Evolutionary conservation across 2,329 filamentous ascomycete species (phyloP).

Genomic region (Sphaerostilbella broomeana): DNA sequence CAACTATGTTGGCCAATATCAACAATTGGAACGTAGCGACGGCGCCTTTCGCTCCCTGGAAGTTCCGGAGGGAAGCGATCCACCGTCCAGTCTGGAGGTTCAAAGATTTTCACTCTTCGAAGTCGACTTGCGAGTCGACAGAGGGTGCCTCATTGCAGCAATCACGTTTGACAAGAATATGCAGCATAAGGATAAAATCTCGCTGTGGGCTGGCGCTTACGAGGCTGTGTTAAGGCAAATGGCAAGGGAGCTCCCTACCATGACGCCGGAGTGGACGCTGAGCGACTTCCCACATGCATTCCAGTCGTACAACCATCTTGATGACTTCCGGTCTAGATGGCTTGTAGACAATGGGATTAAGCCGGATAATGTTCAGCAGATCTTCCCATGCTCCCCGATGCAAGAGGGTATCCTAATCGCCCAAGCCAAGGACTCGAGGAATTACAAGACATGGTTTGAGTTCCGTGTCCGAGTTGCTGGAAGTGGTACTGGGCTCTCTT

Average conservation of each 20-base stretch:
- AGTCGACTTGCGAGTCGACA: background rate
- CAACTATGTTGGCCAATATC: constrained; percentile 23
- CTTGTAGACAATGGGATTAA: background rate
- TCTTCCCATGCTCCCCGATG: constrained; percentile 3
- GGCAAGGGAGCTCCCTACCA: background rate
- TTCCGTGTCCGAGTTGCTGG: background rate
- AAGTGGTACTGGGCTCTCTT: background rate
- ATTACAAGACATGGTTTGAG: background rate
- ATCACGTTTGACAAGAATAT: background rate
- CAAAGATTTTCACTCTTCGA: constrained; percentile 2
- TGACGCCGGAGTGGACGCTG: background rate
- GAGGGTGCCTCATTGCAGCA: background rate
- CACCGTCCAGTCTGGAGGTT: background rate
- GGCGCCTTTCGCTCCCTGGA: background rate
- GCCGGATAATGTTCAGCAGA: constrained; percentile 2
- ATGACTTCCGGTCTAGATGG: constrained; percentile 2
- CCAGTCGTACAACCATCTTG: constrained; percentile 1
- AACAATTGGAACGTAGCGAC: constrained; percentile 9
- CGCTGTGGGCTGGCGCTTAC: background rate
- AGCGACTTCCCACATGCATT: constrained; percentile 2
- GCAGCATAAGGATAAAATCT: background rate
- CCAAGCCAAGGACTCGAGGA: background rate
- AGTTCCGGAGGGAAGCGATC: background rate
- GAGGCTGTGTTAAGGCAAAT: constrained; percentile 1
- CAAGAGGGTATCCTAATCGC: constrained; percentile 4